These are phyloP conservation scores for Zymoseptoria pseudotritici DNA, from an alignment of 2,329 filamentous ascomycete species.

Conservation along the genomic window DNA sequence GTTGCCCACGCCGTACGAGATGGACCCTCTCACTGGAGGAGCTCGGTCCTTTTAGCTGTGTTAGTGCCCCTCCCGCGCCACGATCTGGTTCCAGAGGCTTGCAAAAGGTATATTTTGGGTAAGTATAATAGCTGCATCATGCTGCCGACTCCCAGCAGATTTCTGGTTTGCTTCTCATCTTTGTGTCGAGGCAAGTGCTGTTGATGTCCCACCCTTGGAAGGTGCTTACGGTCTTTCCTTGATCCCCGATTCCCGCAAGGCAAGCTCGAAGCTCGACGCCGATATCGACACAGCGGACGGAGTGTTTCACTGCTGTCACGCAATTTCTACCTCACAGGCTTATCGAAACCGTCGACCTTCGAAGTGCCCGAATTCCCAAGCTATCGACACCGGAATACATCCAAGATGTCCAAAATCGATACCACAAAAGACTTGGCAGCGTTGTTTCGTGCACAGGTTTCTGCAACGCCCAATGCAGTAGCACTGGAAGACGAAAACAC, in stretches of 20 bases:
- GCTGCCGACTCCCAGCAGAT: background rate
- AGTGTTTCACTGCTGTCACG: background rate
- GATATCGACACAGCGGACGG: background rate
- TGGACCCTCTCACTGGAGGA: background rate
- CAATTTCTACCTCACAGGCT: background rate
- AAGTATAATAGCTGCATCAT: background rate
- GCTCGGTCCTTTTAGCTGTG: background rate
- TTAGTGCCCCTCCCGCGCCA: background rate
- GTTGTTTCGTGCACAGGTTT: slow-evolving; percentile 62
- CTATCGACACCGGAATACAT: background rate
- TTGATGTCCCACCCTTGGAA: background rate
- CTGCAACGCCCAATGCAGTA: slow-evolving; percentile 59
- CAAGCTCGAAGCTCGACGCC: background rate
- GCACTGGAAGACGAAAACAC: slow-evolving; percentile 64
- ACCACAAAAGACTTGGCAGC: slow-evolving; percentile 64
- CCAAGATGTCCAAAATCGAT: slow-evolving; percentile 59
- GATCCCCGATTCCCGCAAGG: background rate
- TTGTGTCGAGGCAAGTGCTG: background rate
- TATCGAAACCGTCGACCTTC: background rate
- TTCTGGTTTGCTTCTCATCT: background rate
- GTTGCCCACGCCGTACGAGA: background rate
- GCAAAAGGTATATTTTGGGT: background rate
- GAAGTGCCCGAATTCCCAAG: background rate
- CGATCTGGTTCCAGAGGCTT: background rate
- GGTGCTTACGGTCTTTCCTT: background rate